Evolutionary conservation across 2,329 filamentous ascomycete species (phyloP), one percentile per base, ranked within the genome.

Genomic region (Colletotrichum sp.): DNA sequence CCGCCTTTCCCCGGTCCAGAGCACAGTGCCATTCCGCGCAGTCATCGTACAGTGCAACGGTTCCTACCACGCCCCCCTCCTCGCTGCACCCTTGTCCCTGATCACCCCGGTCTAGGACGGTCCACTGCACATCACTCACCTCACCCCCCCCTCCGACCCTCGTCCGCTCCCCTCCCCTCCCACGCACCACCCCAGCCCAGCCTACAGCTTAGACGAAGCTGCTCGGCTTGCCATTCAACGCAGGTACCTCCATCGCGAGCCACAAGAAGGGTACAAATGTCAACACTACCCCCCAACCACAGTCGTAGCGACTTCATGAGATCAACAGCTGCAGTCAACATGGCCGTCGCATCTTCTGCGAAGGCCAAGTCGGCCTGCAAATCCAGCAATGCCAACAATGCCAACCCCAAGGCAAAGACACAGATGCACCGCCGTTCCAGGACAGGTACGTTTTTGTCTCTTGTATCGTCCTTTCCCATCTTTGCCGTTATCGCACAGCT

Each of bases 381-480:
- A 85, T 84, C 87, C 78, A 86, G 80, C 83, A 59, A n/a, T 70
- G 88, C 81, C 80, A 85, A 87, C 80, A 85, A 87, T 86, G 87
- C 87, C 80, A 87, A 88, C 82, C 84, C 91, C 78, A 95, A 94
- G 87, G 88, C 91, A 83, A 94, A 95, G 86, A 88, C 92, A 82
- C 96, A 98, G 89, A 96, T 97, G 93, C 96, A 98, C 86, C 93
- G 96, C 85, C 92, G 96, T 83, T 98, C 96, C 86, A 93, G 96
- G 87, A 98, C 96, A 92, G 96, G 96, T 98, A 91, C 83, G 78
- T 80, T 69, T 77, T 71, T 79, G 71, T 79, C 78, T 72, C 55
- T 77, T 81, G 15, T 49, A 25, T 57, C 29, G 8, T 16, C 57
- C 29, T 22, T 32, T 32, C 11, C 19, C 29, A 30, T 62, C 8